These are phyloP conservation scores for Wickerhamomyces ciferrii DNA, from an alignment of 805 yeast species.

Conservation along the genomic window DNA sequence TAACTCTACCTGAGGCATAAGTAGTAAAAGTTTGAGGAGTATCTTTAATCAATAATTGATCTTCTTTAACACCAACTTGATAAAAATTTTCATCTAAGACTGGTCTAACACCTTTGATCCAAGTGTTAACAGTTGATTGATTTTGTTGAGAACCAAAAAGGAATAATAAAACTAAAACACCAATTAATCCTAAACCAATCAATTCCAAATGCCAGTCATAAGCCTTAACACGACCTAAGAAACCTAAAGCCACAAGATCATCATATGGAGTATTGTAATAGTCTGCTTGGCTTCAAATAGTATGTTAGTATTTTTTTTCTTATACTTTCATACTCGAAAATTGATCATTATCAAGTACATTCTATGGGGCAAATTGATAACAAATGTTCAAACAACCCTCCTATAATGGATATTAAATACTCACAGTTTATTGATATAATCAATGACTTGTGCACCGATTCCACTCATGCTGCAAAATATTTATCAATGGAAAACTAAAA, in stretches of 20 bases:
- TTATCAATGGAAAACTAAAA: not conserved
- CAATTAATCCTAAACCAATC: conserved; percentile 46
- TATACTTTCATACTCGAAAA: too few species aligned
- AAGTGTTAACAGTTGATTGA: conserved; percentile 43
- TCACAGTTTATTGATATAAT: conserved; percentile 4
- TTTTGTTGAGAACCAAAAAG: conserved; percentile 58
- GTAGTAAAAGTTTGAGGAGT: conserved; percentile 51
- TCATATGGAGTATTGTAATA: conserved; percentile 31
- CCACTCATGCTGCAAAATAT: not conserved
- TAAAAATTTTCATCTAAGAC: conserved; percentile 64
- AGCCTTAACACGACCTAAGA: conserved; percentile 48
- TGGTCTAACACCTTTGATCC: conserved; percentile 44
- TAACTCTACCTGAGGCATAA: conserved; percentile 86
- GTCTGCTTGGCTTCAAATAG: conserved; percentile 8
- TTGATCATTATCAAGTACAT: not conserved
- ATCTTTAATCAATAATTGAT: conserved; percentile 51
- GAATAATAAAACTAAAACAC: conserved; percentile 44
- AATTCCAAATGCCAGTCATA: conserved; percentile 80
- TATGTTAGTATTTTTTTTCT: too few species aligned
- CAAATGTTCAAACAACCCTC: not conserved
- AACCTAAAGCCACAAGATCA: conserved; percentile 52
- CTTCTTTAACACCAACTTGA: conserved; percentile 61
- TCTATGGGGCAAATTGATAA: not conserved
- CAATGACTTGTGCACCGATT: not conserved
- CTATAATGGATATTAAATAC: not conserved